Conservation (phyloP, 352 stramenopile species). For the Globisporangium splendens region DNA sequence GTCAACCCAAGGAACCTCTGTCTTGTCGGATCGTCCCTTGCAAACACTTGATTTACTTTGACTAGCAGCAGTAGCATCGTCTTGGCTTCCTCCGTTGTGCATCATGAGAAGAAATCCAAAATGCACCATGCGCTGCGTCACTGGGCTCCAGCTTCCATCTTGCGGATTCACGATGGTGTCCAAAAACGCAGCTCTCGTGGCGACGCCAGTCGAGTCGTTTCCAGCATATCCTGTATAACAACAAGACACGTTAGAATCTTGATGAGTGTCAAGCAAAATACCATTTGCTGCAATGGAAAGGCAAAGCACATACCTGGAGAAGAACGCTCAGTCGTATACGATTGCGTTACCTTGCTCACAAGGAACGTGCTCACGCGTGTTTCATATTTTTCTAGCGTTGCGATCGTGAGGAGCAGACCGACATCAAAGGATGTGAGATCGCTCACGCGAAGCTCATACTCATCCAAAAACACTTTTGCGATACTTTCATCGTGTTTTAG, state of each 20-base stretch:
- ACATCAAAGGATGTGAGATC: slow-evolving; percentile 40
- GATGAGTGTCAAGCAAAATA: too few species aligned
- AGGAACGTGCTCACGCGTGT: slow-evolving; percentile 22
- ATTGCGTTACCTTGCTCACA: slow-evolving; percentile 23
- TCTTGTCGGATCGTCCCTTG: not conserved
- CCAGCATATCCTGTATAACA: not conserved
- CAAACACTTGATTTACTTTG: not conserved
- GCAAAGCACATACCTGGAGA: not conserved
- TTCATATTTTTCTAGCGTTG: slow-evolving; percentile 29
- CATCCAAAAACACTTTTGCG: slow-evolving; percentile 30
- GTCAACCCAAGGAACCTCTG: slow-evolving; percentile 22
- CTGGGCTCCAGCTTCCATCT: slow-evolving; percentile 31
- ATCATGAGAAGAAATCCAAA: slow-evolving; percentile 32
- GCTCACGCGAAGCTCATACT: slow-evolving; percentile 29
- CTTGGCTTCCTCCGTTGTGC: slow-evolving; percentile 17
- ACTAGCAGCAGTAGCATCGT: slow-evolving; percentile 10
- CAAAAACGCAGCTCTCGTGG: slow-evolving; percentile 19
- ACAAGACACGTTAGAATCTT: not conserved
- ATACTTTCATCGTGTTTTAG: slow-evolving; percentile 41
- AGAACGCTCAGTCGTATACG: slow-evolving; percentile 14
- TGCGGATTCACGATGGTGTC: slow-evolving; percentile 22
- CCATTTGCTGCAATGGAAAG: not conserved
- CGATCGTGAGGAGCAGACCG: slow-evolving; percentile 38
- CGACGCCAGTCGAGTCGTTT: not conserved
- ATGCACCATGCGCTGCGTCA: slow-evolving; percentile 30